Evolutionary conservation across 2,329 filamentous ascomycete species (phyloP).

Genomic region (Zalaria obscura): DNA sequence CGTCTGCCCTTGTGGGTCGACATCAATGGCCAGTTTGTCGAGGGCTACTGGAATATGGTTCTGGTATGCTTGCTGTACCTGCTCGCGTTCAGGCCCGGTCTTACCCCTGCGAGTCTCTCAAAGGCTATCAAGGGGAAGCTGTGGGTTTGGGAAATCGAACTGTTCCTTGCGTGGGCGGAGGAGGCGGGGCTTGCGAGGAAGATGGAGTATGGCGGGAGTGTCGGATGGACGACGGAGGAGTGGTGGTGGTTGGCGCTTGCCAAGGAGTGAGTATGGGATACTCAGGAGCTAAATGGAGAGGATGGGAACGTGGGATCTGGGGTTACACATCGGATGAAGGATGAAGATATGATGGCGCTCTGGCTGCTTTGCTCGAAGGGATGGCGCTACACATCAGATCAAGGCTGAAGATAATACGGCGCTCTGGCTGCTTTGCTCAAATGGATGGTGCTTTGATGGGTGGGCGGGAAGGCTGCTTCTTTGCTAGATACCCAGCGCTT

Average conservation of each 20-base stretch:
- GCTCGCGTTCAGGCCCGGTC: slow-evolving; percentile 47
- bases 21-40: slow-evolving; percentile 47
- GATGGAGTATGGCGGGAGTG: slow-evolving; percentile 22
- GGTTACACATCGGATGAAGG: too few species aligned
- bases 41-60: slow-evolving; percentile 49
- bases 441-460: too few species aligned
- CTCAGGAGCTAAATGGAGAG: too few species aligned
- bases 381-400: too few species aligned
- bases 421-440: too few species aligned
- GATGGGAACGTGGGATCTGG: too few species aligned
- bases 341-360: too few species aligned
- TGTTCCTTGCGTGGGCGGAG: slow-evolving; percentile 46
- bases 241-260: slow-evolving; percentile 5
- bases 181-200: slow-evolving; percentile 36
- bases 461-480: too few species aligned
- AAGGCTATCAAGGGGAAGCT: slow-evolving; percentile 42
- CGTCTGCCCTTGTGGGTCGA: slow-evolving; percentile 58
- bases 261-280: too few species aligned
- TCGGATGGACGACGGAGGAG: slow-evolving; percentile 3
- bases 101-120: slow-evolving; percentile 38
- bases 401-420: too few species aligned
- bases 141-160: slow-evolving; percentile 47
- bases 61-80: slow-evolving; percentile 48
- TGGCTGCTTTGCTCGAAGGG: too few species aligned
- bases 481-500: too few species aligned